A percentile compares a stretch with the other conserved stretches of the same genome.
These are phyloP conservation scores for Vaucheria bursata DNA, from an alignment of 352 stramenopile species.

Conservation along the genomic window DNA sequence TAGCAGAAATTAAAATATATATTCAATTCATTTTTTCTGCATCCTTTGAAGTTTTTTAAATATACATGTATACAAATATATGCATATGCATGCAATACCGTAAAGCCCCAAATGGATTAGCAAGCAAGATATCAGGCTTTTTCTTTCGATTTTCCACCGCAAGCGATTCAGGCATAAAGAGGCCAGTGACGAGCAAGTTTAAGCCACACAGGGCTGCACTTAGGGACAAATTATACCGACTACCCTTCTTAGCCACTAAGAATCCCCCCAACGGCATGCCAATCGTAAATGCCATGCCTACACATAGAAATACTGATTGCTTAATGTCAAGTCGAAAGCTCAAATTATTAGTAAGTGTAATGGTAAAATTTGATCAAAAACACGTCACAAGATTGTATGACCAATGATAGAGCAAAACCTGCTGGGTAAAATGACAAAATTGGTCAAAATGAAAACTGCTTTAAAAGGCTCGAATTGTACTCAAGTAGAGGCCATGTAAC, in stretches of 20 bases:
- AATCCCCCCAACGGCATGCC: constrained; percentile 31
- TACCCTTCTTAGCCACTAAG: constrained; percentile 17
- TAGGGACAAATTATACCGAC: constrained; percentile 16
- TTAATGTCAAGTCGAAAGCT: not conserved
- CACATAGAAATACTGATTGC: not conserved
- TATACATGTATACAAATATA: too few species aligned
- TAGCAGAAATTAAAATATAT: too few species aligned
- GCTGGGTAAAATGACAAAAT: not conserved
- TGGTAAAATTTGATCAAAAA: not conserved
- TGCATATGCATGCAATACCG: too few species aligned
- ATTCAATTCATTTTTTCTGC: too few species aligned
- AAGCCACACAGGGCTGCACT: constrained; percentile 20
- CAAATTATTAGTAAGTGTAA: not conserved
- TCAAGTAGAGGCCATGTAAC: too few species aligned
- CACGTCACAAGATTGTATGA: too few species aligned
- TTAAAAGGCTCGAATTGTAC: too few species aligned
- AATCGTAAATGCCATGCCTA: constrained; percentile 41
- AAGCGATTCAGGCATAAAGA: constrained; percentile 34
- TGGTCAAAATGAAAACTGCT: not conserved
- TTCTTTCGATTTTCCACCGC: not conserved
- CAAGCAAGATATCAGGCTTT: not conserved
- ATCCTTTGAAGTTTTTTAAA: too few species aligned
- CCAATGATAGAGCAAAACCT: too few species aligned
- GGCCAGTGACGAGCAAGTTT: constrained; percentile 21
- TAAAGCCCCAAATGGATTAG: not conserved